Evolutionary conservation across 2,329 filamentous ascomycete genomes (phyloP).

Genomic region (Verticillium albo-atrum): DNA sequence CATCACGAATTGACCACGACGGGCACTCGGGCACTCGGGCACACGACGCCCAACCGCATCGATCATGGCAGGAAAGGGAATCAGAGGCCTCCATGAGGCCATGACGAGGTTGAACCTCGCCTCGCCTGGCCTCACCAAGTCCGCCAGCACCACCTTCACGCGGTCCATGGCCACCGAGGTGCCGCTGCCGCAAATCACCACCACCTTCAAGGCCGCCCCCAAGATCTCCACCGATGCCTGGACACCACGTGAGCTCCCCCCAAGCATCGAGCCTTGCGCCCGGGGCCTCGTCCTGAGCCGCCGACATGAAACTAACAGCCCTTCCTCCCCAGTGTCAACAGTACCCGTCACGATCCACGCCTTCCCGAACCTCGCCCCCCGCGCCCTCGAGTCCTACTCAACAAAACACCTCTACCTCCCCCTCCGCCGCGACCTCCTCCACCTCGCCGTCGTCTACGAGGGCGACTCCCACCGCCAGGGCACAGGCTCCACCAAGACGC

Average conservation of each 20-base stretch:
- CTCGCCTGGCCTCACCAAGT: slow-evolving; percentile 28
- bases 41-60: neutral
- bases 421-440: slow-evolving; percentile 84
- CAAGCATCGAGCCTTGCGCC: neutral
- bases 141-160: slow-evolving; percentile 33
- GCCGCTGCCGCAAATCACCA: slow-evolving; percentile 31
- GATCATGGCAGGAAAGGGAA: slow-evolving; percentile 42
- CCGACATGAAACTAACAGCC: slow-evolving; percentile 5
- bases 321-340: slow-evolving; percentile 42
- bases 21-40: neutral
- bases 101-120: slow-evolving; percentile 45
- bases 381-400: slow-evolving; percentile 71
- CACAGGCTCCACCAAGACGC: slow-evolving; percentile 77
- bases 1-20: neutral
- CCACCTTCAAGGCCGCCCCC: slow-evolving; percentile 25
- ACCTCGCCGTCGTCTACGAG: slow-evolving; percentile 89
- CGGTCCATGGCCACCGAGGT: slow-evolving; percentile 55
- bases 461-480: slow-evolving; percentile 84
- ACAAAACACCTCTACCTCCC: slow-evolving; percentile 81
- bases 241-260: slow-evolving; percentile 36
- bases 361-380: slow-evolving; percentile 86
- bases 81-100: slow-evolving; percentile 48
- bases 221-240: slow-evolving; percentile 32
- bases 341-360: slow-evolving; percentile 83
- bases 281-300: too few species aligned